Evolutionary conservation across 768 basidiomycete species (phyloP).

Genomic region (Tylopilus sp.): DNA sequence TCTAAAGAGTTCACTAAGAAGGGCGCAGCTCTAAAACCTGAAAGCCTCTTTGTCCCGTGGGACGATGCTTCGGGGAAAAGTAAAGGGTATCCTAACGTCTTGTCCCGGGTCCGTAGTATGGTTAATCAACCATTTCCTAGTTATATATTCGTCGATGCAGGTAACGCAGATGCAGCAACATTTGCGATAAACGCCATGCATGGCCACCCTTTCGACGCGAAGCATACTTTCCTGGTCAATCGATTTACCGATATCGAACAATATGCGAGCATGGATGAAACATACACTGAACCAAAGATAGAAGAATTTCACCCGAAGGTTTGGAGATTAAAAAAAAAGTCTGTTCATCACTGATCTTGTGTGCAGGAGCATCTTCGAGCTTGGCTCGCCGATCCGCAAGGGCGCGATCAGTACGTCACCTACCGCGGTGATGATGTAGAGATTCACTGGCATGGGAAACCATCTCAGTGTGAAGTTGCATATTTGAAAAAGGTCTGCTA

Average conservation of each 20-base stretch:
- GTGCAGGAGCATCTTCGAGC: constrained; percentile 88
- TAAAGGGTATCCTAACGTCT: constrained; percentile 68
- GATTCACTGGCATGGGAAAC: constrained; percentile 91
- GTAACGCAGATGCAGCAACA: constrained; percentile 64
- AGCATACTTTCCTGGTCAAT: constrained; percentile 81
- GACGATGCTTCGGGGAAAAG: constrained; percentile 77
- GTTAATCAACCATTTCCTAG: constrained; percentile 36
- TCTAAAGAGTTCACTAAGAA: constrained; percentile 81
- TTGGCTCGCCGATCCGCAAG: constrained; percentile 90
- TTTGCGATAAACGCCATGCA: constrained; percentile 66
- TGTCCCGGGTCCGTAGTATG: neutral
- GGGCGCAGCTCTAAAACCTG: constrained; percentile 71
- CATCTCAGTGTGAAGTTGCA: constrained; percentile 79
- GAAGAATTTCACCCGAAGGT: constrained; percentile 79
- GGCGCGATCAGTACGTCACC: constrained; percentile 94
- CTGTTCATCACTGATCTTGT: constrained; percentile 4
- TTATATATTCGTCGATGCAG: constrained; percentile 80
- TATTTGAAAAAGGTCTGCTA: constrained; percentile 65
- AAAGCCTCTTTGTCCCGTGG: constrained; percentile 87
- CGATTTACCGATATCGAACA: constrained; percentile 88
- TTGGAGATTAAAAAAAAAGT: constrained; percentile 1
- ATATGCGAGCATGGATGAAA: constrained; percentile 72
- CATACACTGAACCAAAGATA: constrained; percentile 68
- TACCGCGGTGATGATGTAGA: constrained; percentile 90
- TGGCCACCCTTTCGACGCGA: constrained; percentile 82